Base-by-base conservation (phyloP, 495 filamentous ascomycete species). In the Aspergillus nanangensis region DNA sequence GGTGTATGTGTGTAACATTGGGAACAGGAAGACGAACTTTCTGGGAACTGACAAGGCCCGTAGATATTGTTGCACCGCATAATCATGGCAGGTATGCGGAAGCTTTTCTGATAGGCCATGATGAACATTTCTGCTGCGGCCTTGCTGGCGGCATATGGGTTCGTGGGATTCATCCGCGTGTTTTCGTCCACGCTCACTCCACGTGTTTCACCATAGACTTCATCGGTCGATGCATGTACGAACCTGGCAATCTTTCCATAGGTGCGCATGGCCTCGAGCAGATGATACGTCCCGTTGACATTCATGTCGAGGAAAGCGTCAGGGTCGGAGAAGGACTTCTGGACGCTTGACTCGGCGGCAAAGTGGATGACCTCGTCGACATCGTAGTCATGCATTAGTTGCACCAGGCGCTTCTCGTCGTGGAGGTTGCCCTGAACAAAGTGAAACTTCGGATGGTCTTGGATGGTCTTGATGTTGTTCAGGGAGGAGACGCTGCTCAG, bases 111-210 rank as follows among this genome's bases (percentile, higher is more conserved):
- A 60, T 87, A 90, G 5, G 83, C 82, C 52, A 79, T 75, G 13
- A 89, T 82, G 45, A 84, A 69, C 86, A 89, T 90, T 65, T 90
- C 86, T n/a, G 85, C 86, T 2, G 86, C 85, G 0, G 86, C 86
- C 60, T 90, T 90, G 61, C 76, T 81, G 1, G 85, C 86, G 9
- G 84, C 80, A 50, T 90, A 90, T 18, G 86, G 86, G 54, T 90
- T 90, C 20, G 83, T 88, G 0, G 86, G 86, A 1, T 76, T 73
- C 11, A 88, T 66, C 34, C 81, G 72, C 20, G 56, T 64, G 50
- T 76, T 78, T 60, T 86, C 84, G 5, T 77, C 60, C 43, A 84
- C 61, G n/a, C 9, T 11, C 10, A 13, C 37, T 53, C 85, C 83
- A 29, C 77, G 77, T 15, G 83, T 81, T 58, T 88, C 85, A 39